Evolutionary conservation across 805 yeast genomes (phyloP).

Genomic region (Wickerhamiella alocasiicola): DNA sequence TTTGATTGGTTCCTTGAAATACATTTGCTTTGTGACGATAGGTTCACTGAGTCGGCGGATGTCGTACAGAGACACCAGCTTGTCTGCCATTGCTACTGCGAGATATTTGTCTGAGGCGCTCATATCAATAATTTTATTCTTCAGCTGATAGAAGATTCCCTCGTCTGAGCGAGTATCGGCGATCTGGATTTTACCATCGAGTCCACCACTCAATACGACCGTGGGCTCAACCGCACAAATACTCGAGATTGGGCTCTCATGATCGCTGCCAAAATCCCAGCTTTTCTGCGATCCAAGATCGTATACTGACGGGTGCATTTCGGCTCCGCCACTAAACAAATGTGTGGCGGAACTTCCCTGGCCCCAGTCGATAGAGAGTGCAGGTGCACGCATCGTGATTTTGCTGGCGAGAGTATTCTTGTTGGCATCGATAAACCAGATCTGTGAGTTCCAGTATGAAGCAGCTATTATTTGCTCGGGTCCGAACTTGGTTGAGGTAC

Average conservation of each 20-base stretch:
- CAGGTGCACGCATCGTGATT: conserved; percentile 9
- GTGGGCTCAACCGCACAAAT: background rate
- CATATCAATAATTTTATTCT: conserved; percentile 44
- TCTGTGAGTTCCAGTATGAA: conserved; percentile 10
- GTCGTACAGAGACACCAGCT: conserved; percentile 44
- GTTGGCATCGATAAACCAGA: background rate
- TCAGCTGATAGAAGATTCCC: conserved; percentile 19
- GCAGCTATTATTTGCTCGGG: conserved; percentile 3
- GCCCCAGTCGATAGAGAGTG: conserved; percentile 10
- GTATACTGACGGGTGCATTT: conserved; percentile 8
- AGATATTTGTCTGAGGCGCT: conserved; percentile 36
- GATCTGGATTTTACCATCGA: conserved; percentile 10
- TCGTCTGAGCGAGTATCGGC: conserved; percentile 5
- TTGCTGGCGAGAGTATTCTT: background rate
- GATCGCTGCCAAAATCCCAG: conserved; percentile 13
- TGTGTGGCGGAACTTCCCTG: background rate
- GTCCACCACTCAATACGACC: conserved; percentile 4
- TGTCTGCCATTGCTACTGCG: conserved; percentile 39
- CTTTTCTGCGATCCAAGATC: conserved; percentile 5
- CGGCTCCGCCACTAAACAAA: conserved; percentile 12
- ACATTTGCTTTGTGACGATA: conserved; percentile 34
- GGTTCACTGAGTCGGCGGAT: conserved; percentile 34
- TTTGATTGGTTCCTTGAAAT: conserved; percentile 9
- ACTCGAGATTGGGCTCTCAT: conserved; percentile 3
- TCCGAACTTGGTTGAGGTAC: conserved; percentile 6